Evolutionary conservation across 495 filamentous ascomycete genomes (phyloP).

Genomic region (Monascus purpureus): DNA sequence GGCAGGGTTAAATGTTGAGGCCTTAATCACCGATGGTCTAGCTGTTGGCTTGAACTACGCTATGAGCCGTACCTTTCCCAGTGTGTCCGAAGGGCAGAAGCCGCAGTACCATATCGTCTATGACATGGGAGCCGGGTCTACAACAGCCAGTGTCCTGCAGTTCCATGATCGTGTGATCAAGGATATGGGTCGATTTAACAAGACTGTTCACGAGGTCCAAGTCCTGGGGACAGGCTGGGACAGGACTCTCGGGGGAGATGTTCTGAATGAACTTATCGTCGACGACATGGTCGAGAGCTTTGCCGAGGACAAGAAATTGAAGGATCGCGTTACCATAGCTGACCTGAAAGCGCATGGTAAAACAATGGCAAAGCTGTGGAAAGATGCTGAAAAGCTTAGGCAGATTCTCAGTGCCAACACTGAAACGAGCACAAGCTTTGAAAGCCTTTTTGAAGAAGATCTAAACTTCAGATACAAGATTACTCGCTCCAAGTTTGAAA

Average conservation of each 20-base stretch:
- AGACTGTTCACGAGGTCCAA: constrained; percentile 86
- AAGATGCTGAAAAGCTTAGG: constrained; percentile 75
- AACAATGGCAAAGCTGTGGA: constrained; percentile 74
- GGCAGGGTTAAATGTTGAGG: constrained; percentile 74
- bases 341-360: constrained; percentile 65
- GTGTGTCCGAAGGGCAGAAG: constrained; percentile 66
- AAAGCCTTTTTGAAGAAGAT: constrained; percentile 72
- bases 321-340: constrained; percentile 45
- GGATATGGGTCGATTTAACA: constrained; percentile 87
- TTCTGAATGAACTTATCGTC: constrained; percentile 73
- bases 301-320: constrained; percentile 52
- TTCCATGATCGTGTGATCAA: constrained; percentile 86
- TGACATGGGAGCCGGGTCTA: constrained; percentile 97
- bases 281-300: constrained; percentile 77
- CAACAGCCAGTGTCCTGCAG: constrained; percentile 81
- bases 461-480: constrained; percentile 89
- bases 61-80: constrained; percentile 77
- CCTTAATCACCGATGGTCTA: constrained; percentile 77
- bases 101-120: constrained; percentile 89
- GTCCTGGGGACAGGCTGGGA: constrained; percentile 85
- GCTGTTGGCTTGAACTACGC: constrained; percentile 94
- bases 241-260: constrained; percentile 75
- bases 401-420: constrained; percentile 90
- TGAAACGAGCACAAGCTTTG: constrained; percentile 66
- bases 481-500: constrained; percentile 68